Evolutionary conservation across 768 basidiomycete genomes (phyloP).

Genomic region (Mycena indigotica): DNA sequence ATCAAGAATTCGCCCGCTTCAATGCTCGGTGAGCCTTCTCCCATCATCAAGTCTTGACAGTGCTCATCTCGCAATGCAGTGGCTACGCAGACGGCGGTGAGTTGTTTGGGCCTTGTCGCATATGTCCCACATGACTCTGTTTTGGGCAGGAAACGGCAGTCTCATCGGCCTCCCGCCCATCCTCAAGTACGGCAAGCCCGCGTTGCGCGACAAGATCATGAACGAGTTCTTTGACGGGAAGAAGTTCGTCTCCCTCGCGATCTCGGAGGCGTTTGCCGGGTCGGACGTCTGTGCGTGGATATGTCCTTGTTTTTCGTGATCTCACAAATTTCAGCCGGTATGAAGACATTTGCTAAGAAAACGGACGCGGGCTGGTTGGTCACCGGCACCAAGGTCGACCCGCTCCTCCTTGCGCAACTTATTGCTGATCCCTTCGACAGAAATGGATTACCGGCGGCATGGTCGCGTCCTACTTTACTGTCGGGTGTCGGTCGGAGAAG

Average conservation of each 20-base stretch:
- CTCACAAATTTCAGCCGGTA: neutral
- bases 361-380: neutral
- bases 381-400: constrained; percentile 37
- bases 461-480: constrained; percentile 54
- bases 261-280: neutral
- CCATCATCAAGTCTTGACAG: neutral
- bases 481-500: constrained; percentile 59
- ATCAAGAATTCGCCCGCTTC: neutral
- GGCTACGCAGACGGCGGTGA: neutral
- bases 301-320: neutral
- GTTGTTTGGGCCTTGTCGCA: too few relatives aligned
- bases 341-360: neutral
- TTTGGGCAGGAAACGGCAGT: constrained; percentile 72
- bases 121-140: too few relatives aligned
- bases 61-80: neutral
- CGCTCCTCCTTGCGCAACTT: constrained; percentile 37
- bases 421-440: neutral
- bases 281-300: neutral
- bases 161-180: constrained; percentile 44
- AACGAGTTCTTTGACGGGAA: neutral
- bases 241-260: neutral
- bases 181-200: constrained; percentile 46
- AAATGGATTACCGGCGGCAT: neutral
- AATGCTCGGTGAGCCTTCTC: constrained; percentile 50
- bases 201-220: neutral